Conservation (phyloP, 116 monocot species). For the Phalaenopsis hybrid region DNA sequence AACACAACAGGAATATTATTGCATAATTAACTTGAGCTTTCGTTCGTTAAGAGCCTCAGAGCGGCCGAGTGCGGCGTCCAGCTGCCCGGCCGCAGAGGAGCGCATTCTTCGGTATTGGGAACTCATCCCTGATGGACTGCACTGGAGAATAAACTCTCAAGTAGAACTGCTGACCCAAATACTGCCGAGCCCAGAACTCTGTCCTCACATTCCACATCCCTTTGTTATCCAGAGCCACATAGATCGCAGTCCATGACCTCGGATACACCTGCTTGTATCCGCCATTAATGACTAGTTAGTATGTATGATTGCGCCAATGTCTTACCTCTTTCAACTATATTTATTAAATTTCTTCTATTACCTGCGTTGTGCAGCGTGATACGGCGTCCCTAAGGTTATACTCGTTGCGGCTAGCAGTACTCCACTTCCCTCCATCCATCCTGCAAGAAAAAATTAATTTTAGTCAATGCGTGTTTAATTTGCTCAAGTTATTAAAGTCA, state of each 20-base stretch:
- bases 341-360: slow-evolving; percentile 11
- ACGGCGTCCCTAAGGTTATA: slow-evolving; percentile 71
- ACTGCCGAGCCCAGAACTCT: slow-evolving; percentile 66
- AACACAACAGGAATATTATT: not conserved
- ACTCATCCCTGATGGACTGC: slow-evolving; percentile 54
- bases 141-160: slow-evolving; percentile 55
- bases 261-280: slow-evolving; percentile 58
- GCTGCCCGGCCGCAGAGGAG: slow-evolving; percentile 69
- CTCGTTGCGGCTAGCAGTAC: slow-evolving; percentile 11
- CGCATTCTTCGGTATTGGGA: slow-evolving; percentile 53
- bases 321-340: not conserved
- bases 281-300: not conserved
- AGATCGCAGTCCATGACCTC: slow-evolving; percentile 65
- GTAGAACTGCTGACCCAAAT: slow-evolving; percentile 80
- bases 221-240: slow-evolving; percentile 67
- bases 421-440: slow-evolving; percentile 55
- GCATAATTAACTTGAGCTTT: too few relatives aligned
- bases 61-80: slow-evolving; percentile 21
- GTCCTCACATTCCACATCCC: slow-evolving; percentile 89
- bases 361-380: slow-evolving; percentile 46
- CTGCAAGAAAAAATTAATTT: slow-evolving; percentile 16
- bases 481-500: too few relatives aligned
- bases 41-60: slow-evolving; percentile 6
- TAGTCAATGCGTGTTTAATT: not conserved
- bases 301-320: not conserved